Conservation (phyloP, 2,329 filamentous ascomycete genomes). For the Anisogramma anomala region DNA sequence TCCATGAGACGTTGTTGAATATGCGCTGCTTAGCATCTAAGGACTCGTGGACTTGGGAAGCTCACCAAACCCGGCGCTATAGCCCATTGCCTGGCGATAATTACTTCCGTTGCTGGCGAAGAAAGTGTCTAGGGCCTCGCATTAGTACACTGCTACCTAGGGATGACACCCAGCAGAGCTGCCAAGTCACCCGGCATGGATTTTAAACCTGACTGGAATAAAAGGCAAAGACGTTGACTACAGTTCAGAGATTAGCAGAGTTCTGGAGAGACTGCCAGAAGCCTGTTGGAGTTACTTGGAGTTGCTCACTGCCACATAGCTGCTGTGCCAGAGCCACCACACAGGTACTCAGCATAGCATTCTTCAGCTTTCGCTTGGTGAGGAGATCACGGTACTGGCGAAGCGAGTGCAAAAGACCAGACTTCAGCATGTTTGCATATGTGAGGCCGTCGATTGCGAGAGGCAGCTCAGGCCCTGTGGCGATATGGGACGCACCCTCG, state of each 20-base stretch:
- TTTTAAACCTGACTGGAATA: conserved; percentile 26
- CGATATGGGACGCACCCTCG: neutral
- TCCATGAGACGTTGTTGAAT: no score
- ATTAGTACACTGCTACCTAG: neutral
- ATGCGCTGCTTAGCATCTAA: no score
- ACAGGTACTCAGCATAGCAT: conserved; percentile 23
- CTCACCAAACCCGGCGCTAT: conserved; percentile 23
- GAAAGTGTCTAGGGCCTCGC: conserved; percentile 18
- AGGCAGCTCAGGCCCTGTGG: neutral
- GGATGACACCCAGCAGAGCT: accelerated
- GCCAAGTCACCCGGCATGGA: neutral
- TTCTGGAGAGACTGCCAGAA: neutral
- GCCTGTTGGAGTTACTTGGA: neutral
- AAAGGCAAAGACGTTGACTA: conserved; percentile 32
- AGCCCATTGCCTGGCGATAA: conserved; percentile 20
- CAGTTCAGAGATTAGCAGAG: neutral
- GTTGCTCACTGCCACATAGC: conserved; percentile 27
- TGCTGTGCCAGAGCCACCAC: conserved; percentile 24
- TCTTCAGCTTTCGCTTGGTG: conserved; percentile 18
- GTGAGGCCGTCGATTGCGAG: conserved; percentile 6
- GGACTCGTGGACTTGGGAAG: no score
- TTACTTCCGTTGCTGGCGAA: conserved; percentile 9
- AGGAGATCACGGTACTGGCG: conserved; percentile 20
- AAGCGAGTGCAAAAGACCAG: conserved; percentile 2
- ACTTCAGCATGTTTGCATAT: conserved; percentile 3